phyloP scores from a whole-genome alignment of 2,329 filamentous ascomycete genomes.

The Fusarium sp. region DNA sequence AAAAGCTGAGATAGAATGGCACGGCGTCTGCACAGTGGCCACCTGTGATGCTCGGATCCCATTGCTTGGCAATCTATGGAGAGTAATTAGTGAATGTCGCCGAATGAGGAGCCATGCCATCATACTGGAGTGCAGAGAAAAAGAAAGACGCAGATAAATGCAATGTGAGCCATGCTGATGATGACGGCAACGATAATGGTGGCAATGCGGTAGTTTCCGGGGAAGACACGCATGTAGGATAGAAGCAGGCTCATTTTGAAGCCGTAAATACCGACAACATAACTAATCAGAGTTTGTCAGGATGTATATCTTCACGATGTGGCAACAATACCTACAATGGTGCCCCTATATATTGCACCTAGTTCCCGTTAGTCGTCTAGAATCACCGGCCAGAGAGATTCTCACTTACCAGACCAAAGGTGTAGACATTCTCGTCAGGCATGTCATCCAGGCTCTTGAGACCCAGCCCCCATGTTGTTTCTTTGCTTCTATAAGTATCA shows the following conservation, averaged over 20 bases:
- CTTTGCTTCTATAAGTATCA: not conserved
- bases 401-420: not conserved
- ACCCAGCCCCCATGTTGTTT: not conserved
- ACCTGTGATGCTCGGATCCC: constrained; percentile 50
- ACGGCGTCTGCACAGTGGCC: constrained; percentile 53
- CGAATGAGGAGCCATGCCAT: too few species aligned
- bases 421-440: not conserved
- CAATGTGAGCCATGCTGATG: constrained; percentile 52
- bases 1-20: constrained; percentile 56
- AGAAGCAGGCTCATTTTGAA: constrained; percentile 59
- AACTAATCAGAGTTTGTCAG: constrained; percentile 37
- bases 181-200: constrained; percentile 48
- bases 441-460: not conserved
- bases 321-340: not conserved
- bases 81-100: not conserved
- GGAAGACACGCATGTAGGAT: constrained; percentile 58
- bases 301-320: too few species aligned
- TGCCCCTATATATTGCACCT: not conserved
- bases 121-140: constrained; percentile 49
- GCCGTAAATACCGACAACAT: constrained; percentile 53
- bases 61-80: constrained; percentile 49
- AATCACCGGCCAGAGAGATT: not conserved
- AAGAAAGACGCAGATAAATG: constrained; percentile 48
- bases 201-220: constrained; percentile 48
- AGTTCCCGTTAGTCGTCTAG: not conserved